phyloP scores from a whole-genome alignment of 768 basidiomycete species.

The Lactifluus echinatus region DNA sequence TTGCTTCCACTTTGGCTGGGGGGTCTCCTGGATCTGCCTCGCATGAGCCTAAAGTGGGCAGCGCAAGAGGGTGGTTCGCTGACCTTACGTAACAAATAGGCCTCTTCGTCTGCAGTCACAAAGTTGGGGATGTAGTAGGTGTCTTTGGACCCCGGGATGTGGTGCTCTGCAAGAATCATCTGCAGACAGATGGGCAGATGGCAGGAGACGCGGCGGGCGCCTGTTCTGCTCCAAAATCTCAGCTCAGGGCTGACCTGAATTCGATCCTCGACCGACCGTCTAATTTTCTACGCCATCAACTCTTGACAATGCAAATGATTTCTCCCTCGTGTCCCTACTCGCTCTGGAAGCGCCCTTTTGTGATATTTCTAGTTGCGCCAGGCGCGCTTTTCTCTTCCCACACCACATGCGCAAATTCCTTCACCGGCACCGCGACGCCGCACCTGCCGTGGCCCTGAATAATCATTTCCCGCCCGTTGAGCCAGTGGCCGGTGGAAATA shows the following conservation, averaged over 20 bases:
- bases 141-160: constrained; percentile 29
- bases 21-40: constrained; percentile 70
- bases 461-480: not conserved
- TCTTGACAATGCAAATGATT: not conserved
- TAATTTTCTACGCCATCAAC: not conserved
- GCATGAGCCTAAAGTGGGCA: too few relatives aligned
- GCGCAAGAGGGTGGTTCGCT: not conserved
- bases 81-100: constrained; percentile 71
- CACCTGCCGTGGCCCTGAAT: not conserved
- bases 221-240: too few relatives aligned
- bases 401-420: not conserved
- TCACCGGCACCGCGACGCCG: not conserved
- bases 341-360: constrained; percentile 9
- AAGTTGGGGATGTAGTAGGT: constrained; percentile 74
- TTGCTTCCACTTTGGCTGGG: constrained; percentile 77
- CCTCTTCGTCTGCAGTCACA: constrained; percentile 63
- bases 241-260: not conserved
- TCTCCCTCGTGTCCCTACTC: not conserved
- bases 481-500: not conserved
- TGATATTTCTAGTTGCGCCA: constrained; percentile 5
- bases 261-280: constrained; percentile 3
- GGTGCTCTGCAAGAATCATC: not conserved
- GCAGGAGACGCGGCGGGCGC: not conserved
- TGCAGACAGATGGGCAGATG: not conserved
- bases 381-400: constrained; percentile 4